These are phyloP conservation scores for Elongisporangium anandrum DNA, from an alignment of 352 stramenopile species.

Conservation along the genomic window DNA sequence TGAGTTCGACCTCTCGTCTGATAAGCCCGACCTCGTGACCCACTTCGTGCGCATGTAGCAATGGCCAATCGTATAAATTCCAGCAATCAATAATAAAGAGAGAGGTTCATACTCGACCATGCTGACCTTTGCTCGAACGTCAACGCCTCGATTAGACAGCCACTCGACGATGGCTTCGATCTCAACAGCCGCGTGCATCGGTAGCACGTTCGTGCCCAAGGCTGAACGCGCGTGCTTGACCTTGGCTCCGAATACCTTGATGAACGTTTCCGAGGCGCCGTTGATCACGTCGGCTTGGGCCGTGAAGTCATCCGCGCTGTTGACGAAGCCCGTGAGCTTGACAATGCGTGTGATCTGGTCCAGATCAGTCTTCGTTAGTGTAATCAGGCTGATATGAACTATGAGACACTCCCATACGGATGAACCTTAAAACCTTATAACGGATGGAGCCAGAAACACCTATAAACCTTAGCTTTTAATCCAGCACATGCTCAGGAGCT, in stretches of 20 bases:
- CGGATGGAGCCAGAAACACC: too few relatives aligned
- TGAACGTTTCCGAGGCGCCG: slow-evolving; percentile 85
- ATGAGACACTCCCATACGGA: too few relatives aligned
- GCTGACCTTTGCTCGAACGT: too few relatives aligned
- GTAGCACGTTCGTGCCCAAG: slow-evolving; percentile 92
- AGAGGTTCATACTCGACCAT: too few relatives aligned
- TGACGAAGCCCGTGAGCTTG: slow-evolving; percentile 93
- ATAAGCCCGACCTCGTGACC: not conserved
- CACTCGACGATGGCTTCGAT: slow-evolving; percentile 94
- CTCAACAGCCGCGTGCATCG: slow-evolving; percentile 92
- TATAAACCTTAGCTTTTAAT: too few relatives aligned
- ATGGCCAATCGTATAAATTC: too few relatives aligned
- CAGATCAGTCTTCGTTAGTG: slow-evolving; percentile 66
- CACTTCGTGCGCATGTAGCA: slow-evolving; percentile 14
- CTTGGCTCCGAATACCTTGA: slow-evolving; percentile 75
- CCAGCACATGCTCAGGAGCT: slow-evolving; percentile 6
- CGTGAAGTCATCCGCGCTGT: slow-evolving; percentile 84
- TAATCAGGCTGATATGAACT: too few relatives aligned
- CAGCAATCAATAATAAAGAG: too few relatives aligned
- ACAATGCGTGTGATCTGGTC: slow-evolving; percentile 89
- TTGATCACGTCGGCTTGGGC: slow-evolving; percentile 90
- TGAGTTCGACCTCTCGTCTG: not conserved
- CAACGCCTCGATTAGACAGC: too few relatives aligned
- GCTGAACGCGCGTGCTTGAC: slow-evolving; percentile 84
- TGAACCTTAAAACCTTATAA: too few relatives aligned